phyloP scores from a whole-genome alignment of 164 flowering plant species.

The Sextonia rubra region DNA sequence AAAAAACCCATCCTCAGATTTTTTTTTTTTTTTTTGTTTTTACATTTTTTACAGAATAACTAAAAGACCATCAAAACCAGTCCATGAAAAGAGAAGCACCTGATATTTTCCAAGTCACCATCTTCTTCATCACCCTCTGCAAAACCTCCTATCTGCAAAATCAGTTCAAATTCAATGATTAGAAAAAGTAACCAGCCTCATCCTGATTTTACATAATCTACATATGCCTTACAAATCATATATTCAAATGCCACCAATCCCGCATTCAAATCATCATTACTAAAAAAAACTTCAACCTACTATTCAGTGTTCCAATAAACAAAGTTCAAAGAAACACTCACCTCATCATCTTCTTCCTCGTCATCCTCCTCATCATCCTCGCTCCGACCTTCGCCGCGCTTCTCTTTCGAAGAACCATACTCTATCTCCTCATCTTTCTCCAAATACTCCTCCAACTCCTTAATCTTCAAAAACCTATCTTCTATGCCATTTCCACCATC shows the following conservation, averaged over 20 bases:
- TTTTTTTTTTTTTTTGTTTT: too few relatives aligned
- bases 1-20: too few relatives aligned
- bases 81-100: conserved; percentile 27
- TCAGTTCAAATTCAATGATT: neutral
- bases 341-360: conserved; percentile 39
- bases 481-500: conserved; percentile 43
- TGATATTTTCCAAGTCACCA: conserved; percentile 30
- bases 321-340: conserved; percentile 13
- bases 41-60: too few relatives aligned
- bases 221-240: too few relatives aligned
- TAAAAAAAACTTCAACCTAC: too few relatives aligned
- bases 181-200: neutral
- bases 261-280: too few relatives aligned
- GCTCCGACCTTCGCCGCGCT: neutral
- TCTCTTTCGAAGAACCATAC: conserved; percentile 39
- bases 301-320: neutral
- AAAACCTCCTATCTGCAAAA: conserved; percentile 31
- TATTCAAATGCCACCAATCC: too few relatives aligned
- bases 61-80: neutral
- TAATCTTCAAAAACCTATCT: conserved; percentile 68
- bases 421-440: conserved; percentile 68
- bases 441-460: conserved; percentile 67
- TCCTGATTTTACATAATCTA: too few relatives aligned
- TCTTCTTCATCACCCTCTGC: conserved; percentile 32
- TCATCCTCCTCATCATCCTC: conserved; percentile 39